These are phyloP conservation scores for Fusarium nelsonii DNA, from an alignment of 2,329 filamentous ascomycete species.

Conservation along the genomic window DNA sequence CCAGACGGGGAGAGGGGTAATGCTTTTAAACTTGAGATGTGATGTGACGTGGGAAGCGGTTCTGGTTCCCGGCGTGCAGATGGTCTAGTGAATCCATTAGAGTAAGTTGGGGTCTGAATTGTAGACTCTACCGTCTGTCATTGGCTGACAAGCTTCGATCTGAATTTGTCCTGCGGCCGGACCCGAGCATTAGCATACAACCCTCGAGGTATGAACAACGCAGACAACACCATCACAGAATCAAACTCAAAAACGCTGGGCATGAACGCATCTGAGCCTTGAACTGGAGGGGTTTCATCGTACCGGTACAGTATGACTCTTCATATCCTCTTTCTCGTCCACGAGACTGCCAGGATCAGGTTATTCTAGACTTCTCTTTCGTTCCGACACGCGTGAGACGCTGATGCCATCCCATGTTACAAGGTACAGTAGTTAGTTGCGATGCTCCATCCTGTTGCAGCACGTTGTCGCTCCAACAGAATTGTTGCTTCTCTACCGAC, in stretches of 20 bases:
- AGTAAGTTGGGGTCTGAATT: constrained; percentile 4
- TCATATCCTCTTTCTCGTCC: constrained; percentile 14
- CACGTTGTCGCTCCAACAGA: constrained; percentile 37
- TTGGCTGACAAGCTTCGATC: constrained; percentile 25
- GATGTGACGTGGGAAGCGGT: constrained; percentile 41
- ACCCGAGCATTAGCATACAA: constrained; percentile 29
- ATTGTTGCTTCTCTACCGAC: constrained; percentile 12
- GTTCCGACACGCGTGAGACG: constrained; percentile 43
- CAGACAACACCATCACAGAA: constrained; percentile 42
- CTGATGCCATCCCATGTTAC: constrained; percentile 25
- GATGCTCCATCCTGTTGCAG: constrained; percentile 44
- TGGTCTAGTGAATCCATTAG: constrained; percentile 20
- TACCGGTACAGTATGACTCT: constrained; percentile 39
- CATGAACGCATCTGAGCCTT: constrained; percentile 45
- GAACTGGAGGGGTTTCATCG: constrained; percentile 43
- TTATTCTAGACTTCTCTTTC: constrained; percentile 25
- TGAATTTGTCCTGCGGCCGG: constrained; percentile 33
- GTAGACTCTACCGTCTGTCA: background rate
- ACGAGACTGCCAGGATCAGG: constrained; percentile 26
- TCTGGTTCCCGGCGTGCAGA: constrained; percentile 45
- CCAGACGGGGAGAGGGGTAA: constrained; percentile 8
- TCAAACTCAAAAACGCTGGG: constrained; percentile 37
- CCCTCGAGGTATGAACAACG: constrained; percentile 35
- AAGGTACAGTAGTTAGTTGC: constrained; percentile 4
- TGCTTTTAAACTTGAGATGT: constrained; percentile 33